Evolutionary conservation across 2,329 filamentous ascomycete species (phyloP).

Genomic region (Neurospora sp.): DNA sequence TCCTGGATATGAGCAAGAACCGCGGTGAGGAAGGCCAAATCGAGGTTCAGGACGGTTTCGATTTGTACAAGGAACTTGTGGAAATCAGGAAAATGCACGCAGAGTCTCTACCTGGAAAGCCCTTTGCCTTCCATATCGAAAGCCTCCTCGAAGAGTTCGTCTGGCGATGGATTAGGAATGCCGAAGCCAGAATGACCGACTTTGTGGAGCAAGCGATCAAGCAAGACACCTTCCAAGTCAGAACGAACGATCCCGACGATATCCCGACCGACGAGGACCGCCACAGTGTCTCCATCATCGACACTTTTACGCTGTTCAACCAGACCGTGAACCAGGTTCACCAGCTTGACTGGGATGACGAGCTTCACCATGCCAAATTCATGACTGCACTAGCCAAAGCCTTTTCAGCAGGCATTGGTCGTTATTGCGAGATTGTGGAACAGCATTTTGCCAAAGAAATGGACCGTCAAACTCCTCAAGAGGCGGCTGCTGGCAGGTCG

Average conservation of each 20-base stretch:
- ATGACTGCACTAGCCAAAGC: slow-evolving; percentile 89
- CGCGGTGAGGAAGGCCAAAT: slow-evolving; percentile 56
- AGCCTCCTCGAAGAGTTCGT: slow-evolving; percentile 82
- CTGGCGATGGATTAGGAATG: slow-evolving; percentile 84
- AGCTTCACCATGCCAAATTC: slow-evolving; percentile 88
- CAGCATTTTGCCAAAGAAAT: slow-evolving; percentile 81
- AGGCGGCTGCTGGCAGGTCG: slow-evolving; percentile 69
- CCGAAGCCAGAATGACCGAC: slow-evolving; percentile 67
- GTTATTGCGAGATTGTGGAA: slow-evolving; percentile 88
- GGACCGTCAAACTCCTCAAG: slow-evolving; percentile 82
- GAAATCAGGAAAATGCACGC: slow-evolving; percentile 75
- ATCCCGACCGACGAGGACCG: slow-evolving; percentile 68
- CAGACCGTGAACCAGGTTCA: slow-evolving; percentile 83
- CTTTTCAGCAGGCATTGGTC: slow-evolving; percentile 71
- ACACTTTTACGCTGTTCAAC: slow-evolving; percentile 89
- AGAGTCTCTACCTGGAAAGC: slow-evolving; percentile 59
- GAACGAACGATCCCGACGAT: slow-evolving; percentile 52
- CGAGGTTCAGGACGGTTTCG: slow-evolving; percentile 84
- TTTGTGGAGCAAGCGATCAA: slow-evolving; percentile 89
- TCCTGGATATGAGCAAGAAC: slow-evolving; percentile 63
- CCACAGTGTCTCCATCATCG: slow-evolving; percentile 87
- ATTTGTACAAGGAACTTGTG: slow-evolving; percentile 81
- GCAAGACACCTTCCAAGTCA: slow-evolving; percentile 76
- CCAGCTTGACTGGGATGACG: slow-evolving; percentile 83
- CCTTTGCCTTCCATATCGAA: slow-evolving; percentile 84